Conservation (phyloP, 805 yeast species). For the Naumovozyma castellii region DNA sequence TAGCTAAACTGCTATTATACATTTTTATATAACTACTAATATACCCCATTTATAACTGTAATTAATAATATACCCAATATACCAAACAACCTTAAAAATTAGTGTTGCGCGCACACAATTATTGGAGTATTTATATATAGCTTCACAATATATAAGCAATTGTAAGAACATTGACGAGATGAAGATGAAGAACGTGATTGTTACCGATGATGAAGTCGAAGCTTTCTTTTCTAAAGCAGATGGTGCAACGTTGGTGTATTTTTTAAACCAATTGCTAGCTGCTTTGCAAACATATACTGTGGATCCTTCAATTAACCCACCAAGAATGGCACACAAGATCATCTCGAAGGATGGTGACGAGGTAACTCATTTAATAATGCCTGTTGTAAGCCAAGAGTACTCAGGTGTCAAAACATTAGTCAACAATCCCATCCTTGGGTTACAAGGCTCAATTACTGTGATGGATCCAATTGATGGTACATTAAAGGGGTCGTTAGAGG, state of each 20-base stretch:
- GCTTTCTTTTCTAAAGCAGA: slow-evolving; percentile 7
- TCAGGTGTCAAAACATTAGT: slow-evolving; percentile 53
- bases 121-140: too few species aligned
- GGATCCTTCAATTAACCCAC: slow-evolving; percentile 43
- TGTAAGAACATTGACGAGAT: too few species aligned
- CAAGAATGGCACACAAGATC: slow-evolving; percentile 37
- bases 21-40: too few species aligned
- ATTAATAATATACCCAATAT: too few species aligned
- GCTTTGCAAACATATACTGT: slow-evolving; percentile 36
- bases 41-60: too few species aligned
- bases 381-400: slow-evolving; percentile 42
- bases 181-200: background rate
- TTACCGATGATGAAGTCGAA: slow-evolving; percentile 9
- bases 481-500: slow-evolving; percentile 46
- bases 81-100: too few species aligned
- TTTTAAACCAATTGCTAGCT: slow-evolving; percentile 8
- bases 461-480: slow-evolving; percentile 44
- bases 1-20: too few species aligned
- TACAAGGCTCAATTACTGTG: slow-evolving; percentile 47
- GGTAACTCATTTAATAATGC: slow-evolving; percentile 50
- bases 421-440: slow-evolving; percentile 38
- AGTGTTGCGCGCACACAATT: too few species aligned
- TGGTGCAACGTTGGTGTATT: slow-evolving; percentile 2
- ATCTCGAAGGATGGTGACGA: slow-evolving; percentile 18
- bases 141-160: too few species aligned